Percentiles rank a stretch among this genome's conserved stretches.
Evolutionary conservation across 306 rosid genomes (phyloP).

Genomic region (Pyrus bretschneideri): DNA sequence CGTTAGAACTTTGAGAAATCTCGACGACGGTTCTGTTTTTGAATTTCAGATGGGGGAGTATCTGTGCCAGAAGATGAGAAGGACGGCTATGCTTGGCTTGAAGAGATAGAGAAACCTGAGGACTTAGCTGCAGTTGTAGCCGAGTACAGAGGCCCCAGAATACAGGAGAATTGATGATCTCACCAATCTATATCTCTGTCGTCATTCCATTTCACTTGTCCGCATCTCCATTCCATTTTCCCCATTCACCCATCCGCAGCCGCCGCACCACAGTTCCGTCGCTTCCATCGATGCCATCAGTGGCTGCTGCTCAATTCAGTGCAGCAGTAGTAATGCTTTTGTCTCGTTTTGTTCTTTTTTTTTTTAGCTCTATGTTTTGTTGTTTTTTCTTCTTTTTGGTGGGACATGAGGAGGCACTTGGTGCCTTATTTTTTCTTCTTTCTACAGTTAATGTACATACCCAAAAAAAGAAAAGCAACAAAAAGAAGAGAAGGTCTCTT

Average conservation of each 20-base stretch:
- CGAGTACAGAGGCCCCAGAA: conserved; percentile 60
- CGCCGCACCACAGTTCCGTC: background rate
- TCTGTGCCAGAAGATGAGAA: conserved; percentile 53
- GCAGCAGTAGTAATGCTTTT: conserved; percentile 12
- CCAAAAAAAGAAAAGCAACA: background rate
- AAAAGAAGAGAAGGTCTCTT: conserved; percentile 9
- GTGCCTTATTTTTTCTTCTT: conserved; percentile 7
- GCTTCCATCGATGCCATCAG: background rate
- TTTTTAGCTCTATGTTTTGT: background rate
- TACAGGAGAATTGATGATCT: conserved; percentile 36
- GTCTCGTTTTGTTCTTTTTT: background rate
- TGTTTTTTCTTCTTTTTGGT: background rate
- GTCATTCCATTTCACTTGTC: background rate
- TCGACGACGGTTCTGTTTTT: background rate
- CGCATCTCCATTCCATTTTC: background rate
- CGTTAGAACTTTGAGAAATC: background rate
- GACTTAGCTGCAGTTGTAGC: conserved; percentile 58
- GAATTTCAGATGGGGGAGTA: conserved; percentile 48
- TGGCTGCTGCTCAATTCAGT: conserved; percentile 12
- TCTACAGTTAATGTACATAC: conserved; percentile 40
- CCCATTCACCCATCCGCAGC: background rate
- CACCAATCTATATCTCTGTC: background rate
- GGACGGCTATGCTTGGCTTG: conserved; percentile 63
- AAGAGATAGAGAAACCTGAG: conserved; percentile 67
- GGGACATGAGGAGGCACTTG: conserved; percentile 28